phyloP scores from a whole-genome alignment of 1,284 basidiomycete genomes.

The Tilletia caries region DNA sequence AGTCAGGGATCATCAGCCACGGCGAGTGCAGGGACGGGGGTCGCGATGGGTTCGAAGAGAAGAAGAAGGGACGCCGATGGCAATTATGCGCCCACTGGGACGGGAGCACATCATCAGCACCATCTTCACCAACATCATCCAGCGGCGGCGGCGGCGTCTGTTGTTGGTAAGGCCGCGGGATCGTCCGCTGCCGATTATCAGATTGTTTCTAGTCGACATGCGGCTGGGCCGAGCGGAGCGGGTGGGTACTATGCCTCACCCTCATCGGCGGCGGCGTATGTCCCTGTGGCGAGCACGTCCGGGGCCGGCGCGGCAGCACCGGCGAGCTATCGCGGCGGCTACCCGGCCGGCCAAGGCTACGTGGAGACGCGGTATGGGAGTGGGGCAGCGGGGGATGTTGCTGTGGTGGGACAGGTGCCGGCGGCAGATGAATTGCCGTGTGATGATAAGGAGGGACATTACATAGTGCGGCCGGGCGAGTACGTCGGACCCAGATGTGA shows the following conservation, averaged over 20 bases:
- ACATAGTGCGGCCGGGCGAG: slow-evolving; percentile 52
- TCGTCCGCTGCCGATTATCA: background rate
- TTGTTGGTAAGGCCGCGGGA: background rate
- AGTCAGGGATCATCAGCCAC: slow-evolving; percentile 15
- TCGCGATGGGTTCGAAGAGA: background rate
- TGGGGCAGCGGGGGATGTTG: background rate
- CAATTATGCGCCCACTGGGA: background rate
- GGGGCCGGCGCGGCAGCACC: background rate
- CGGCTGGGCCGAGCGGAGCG: background rate
- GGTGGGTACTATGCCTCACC: slow-evolving; percentile 15
- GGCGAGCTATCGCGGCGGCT: slow-evolving; percentile 4
- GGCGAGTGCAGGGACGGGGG: background rate
- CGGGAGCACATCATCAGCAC: background rate
- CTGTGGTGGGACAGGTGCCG: background rate
- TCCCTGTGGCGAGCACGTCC: background rate
- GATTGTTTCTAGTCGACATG: background rate
- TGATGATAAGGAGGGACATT: slow-evolving; percentile 56
- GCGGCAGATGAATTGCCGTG: slow-evolving; percentile 22
- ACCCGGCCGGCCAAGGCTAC: slow-evolving; percentile 14
- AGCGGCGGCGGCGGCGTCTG: background rate
- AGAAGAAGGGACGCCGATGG: slow-evolving; percentile 13
- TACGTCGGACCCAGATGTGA: slow-evolving; percentile 43
- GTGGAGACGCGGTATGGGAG: slow-evolving; percentile 12
- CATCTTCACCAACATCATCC: background rate
- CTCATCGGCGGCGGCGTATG: background rate